These are phyloP conservation scores for Cylindrodendrum hubeiense DNA, from an alignment of 2,329 filamentous ascomycete genomes.

Conservation along the genomic window DNA sequence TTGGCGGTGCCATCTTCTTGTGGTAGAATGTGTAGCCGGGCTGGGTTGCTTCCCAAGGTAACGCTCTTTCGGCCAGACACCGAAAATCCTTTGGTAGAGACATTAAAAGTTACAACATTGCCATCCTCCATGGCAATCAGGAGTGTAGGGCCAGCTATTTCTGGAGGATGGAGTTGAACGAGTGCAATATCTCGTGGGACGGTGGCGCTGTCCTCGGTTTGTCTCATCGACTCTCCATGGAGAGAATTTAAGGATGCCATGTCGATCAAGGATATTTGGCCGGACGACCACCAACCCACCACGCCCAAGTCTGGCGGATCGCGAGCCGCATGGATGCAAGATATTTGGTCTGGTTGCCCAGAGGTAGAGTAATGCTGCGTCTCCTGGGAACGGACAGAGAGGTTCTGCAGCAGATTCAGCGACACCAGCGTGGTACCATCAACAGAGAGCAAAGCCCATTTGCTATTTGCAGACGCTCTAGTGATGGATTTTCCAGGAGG, in stretches of 20 bases:
- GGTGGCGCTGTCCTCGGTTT: slow-evolving; percentile 75
- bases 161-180: slow-evolving; percentile 78
- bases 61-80: slow-evolving; percentile 84
- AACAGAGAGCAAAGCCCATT: slow-evolving; percentile 78
- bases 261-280: slow-evolving; percentile 80
- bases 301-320: slow-evolving; percentile 76
- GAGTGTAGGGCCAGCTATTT: slow-evolving; percentile 74
- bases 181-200: slow-evolving; percentile 87
- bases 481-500: slow-evolving; percentile 73
- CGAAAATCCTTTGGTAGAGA: slow-evolving; percentile 71
- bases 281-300: slow-evolving; percentile 89
- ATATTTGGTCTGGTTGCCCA: slow-evolving; percentile 74
- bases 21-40: slow-evolving; percentile 83
- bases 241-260: slow-evolving; percentile 75
- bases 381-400: slow-evolving; percentile 70
- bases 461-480: slow-evolving; percentile 79
- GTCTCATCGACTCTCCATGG: slow-evolving; percentile 72
- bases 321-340: slow-evolving; percentile 82
- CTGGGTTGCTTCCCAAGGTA: slow-evolving; percentile 86
- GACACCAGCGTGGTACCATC: slow-evolving; percentile 80
- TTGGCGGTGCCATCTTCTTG: slow-evolving; percentile 76
- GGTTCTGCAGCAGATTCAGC: slow-evolving; percentile 70
- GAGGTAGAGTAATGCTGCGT: slow-evolving; percentile 64
- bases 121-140: slow-evolving; percentile 95
- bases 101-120: slow-evolving; percentile 85